Conservation (phyloP, 202 grass and related monocot species). For the Schoenoplectus triqueter region DNA sequence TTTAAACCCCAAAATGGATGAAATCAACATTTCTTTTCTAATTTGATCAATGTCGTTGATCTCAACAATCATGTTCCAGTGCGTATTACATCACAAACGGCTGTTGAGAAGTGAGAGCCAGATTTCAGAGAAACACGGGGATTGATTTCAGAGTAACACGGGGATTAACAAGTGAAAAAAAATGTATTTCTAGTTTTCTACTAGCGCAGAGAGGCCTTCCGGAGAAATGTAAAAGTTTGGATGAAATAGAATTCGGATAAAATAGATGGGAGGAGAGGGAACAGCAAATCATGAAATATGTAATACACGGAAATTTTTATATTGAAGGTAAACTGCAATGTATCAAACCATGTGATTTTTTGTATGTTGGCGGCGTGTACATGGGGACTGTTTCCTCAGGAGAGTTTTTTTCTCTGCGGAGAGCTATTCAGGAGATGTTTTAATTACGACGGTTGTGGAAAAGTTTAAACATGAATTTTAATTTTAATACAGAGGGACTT, state of each 20-base stretch:
- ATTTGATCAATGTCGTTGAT: not conserved
- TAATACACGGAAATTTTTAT: not conserved
- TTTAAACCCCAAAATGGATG: not conserved
- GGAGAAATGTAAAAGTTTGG: not conserved
- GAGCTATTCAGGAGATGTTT: too few species aligned
- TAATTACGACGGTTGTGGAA: too few species aligned
- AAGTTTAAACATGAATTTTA: too few species aligned
- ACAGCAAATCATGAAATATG: not conserved
- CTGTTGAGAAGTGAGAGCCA: not conserved
- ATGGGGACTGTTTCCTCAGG: too few species aligned
- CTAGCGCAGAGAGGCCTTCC: not conserved
- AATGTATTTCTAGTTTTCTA: not conserved
- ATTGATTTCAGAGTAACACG: not conserved
- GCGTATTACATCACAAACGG: not conserved
- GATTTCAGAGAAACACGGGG: not conserved
- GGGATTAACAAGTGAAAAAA: not conserved
- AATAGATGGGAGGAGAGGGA: not conserved
- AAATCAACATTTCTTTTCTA: not conserved
- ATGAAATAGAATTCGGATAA: not conserved
- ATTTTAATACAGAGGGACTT: too few species aligned
- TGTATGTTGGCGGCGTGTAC: not conserved
- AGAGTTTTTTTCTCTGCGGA: too few species aligned
- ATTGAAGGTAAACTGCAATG: too few species aligned
- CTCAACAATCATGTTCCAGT: not conserved
- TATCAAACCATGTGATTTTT: not conserved